A percentile compares a stretch with the other conserved stretches of the same genome.
These are phyloP conservation scores for Aspergillus olivimuriae DNA, from an alignment of 495 filamentous ascomycete species.

Conservation along the genomic window DNA sequence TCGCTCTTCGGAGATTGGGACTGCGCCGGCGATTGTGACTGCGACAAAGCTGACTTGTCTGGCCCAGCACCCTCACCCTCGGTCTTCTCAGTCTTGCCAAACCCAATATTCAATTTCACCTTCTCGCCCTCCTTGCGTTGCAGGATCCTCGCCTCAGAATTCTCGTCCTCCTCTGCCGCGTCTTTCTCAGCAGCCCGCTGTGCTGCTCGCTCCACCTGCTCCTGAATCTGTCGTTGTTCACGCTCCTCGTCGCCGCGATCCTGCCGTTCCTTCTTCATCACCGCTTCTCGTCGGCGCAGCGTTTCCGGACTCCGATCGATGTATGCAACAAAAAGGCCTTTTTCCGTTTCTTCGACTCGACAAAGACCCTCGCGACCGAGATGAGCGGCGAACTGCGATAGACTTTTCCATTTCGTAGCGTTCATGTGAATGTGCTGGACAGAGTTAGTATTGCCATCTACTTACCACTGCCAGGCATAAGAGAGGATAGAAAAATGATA, in stretches of 20 bases:
- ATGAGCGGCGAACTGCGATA: conserved; percentile 84
- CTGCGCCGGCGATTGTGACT: conserved; percentile 8
- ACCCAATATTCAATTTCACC: conserved; percentile 68
- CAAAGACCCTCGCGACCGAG: conserved; percentile 80
- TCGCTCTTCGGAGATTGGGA: too few relatives aligned
- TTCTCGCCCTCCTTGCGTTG: conserved; percentile 75
- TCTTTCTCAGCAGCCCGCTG: conserved; percentile 51
- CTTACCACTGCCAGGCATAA: not conserved
- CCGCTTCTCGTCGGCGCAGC: conserved; percentile 67
- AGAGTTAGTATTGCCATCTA: conserved; percentile 3
- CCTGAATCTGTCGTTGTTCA: conserved; percentile 70
- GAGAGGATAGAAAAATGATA: not conserved
- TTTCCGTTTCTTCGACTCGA: conserved; percentile 81
- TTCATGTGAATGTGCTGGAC: conserved; percentile 87
- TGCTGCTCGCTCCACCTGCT: conserved; percentile 73
- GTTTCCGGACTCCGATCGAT: conserved; percentile 86
- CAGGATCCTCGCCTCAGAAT: conserved; percentile 40
- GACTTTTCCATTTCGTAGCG: conserved; percentile 72
- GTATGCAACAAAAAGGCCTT: conserved; percentile 79
- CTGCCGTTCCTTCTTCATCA: conserved; percentile 73
- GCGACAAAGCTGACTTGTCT: too few relatives aligned
- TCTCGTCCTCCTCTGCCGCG: conserved; percentile 39
- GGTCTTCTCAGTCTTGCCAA: conserved; percentile 30
- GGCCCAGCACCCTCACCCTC: too few relatives aligned
- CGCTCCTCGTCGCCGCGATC: conserved; percentile 87